Conservation (phyloP, 768 basidiomycete genomes). For the Mycena chlorophos region DNA sequence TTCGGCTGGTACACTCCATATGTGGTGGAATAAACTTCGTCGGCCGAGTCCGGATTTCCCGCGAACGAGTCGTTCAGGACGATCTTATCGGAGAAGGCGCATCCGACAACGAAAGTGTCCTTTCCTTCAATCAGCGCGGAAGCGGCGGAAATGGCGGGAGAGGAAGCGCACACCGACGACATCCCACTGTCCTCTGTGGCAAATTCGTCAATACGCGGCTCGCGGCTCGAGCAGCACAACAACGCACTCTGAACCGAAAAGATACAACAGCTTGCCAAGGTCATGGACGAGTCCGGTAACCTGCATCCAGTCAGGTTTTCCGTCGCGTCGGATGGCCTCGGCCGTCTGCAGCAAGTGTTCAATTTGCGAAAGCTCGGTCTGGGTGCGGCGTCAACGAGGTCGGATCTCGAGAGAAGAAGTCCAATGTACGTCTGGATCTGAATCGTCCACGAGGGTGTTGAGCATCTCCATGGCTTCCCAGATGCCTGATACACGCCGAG, state of each 20-base stretch:
- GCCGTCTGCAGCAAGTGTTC: conserved; percentile 90
- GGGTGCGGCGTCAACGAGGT: conserved; percentile 3
- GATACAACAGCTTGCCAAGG: conserved; percentile 65
- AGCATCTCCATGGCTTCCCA: conserved; percentile 89
- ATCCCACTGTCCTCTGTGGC: conserved; percentile 60
- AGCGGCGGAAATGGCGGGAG: background rate
- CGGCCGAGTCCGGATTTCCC: conserved; percentile 52
- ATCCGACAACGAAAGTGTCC: conserved; percentile 75
- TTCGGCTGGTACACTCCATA: conserved; percentile 56
- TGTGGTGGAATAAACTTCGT: conserved; percentile 54
- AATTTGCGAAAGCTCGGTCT: conserved; percentile 82
- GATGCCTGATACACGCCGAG: conserved; percentile 34
- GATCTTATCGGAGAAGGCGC: conserved; percentile 60
- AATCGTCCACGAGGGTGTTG: conserved; percentile 85
- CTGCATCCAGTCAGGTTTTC: conserved; percentile 75
- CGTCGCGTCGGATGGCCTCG: conserved; percentile 84
- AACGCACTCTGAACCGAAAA: conserved; percentile 53
- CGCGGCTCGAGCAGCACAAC: too few species aligned
- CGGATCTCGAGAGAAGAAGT: background rate
- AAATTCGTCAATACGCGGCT: background rate
- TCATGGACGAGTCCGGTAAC: conserved; percentile 67
- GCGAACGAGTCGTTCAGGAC: conserved; percentile 60
- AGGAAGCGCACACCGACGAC: conserved; percentile 52
- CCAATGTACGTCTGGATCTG: conserved; percentile 78
- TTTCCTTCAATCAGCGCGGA: conserved; percentile 15